Conservation (phyloP, 2,329 filamentous ascomycete genomes). For the Pestalotiopsis sp. region DNA sequence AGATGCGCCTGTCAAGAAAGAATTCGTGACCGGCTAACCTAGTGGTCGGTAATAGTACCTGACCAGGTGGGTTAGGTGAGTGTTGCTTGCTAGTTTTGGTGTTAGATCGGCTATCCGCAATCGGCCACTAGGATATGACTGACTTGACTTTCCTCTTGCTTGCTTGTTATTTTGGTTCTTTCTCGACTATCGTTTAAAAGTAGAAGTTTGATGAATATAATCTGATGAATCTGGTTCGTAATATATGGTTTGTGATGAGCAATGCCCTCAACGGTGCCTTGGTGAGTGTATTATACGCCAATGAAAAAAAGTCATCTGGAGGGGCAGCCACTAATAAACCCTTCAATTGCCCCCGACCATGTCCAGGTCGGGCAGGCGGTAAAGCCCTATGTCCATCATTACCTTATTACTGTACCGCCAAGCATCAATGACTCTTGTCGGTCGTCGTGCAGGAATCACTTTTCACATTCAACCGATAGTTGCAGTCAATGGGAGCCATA, state of each 20-base stretch:
- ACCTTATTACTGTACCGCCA: too few species aligned
- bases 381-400: conserved; percentile 17
- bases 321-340: conserved; percentile 14
- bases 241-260: neutral
- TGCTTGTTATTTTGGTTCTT: neutral
- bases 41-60: neutral
- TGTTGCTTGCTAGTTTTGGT: neutral
- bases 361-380: conserved; percentile 14
- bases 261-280: neutral
- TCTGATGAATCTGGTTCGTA: neutral
- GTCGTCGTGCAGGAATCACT: too few species aligned
- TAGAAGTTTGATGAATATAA: neutral
- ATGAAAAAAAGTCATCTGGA: conserved; percentile 20
- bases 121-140: neutral
- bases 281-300: neutral
- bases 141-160: neutral
- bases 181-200: neutral
- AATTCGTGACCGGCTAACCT: neutral
- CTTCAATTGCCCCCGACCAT: conserved; percentile 19
- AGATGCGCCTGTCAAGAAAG: neutral
- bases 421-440: too few species aligned
- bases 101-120: neutral
- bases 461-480: too few species aligned
- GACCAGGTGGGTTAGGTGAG: neutral
- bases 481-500: too few species aligned